Base-by-base conservation (phyloP, 345 rosid genomes). In the Brassica rapa region DNA sequence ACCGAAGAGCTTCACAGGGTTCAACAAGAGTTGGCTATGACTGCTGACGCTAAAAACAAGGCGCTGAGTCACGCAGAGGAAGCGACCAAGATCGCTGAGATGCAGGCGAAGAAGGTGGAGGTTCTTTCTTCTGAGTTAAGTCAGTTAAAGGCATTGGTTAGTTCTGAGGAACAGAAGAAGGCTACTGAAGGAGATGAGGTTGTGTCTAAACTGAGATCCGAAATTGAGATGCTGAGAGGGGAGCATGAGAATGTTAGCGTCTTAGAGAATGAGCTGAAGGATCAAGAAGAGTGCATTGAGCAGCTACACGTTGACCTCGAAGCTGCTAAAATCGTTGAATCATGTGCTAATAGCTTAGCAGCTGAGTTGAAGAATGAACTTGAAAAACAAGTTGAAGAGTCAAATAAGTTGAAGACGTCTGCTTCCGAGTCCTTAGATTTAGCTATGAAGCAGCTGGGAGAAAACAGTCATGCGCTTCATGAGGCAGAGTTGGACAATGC, bases 21-120 rank as follows among this genome's bases (percentile, higher is more conserved):
- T 69, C 90, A 89, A 83, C 91, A 90, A 61, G 98, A 94, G 67
- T 73, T 90, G 68, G 84, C 85, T 75, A 87, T 84, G 96, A 86
- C 88, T 6, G 83, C 84, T 41, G 98, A 91, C 77, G 90, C 96
- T 4, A 94, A 94, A 86, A 88, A 87, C 80, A 89, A 94, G 81
- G 97, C 97, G 6, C 62, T 94, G 78, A 84, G 74, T 81, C 96
- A 94, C 66, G 98, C 98, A 2, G 96, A 91, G 77, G 93, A 91
- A 80, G 98, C 96, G 0, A 89, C 96, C 5, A 94, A 88, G 89
- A 86, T 94, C 33, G 98, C 97, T 25, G 98, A 94, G 85, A 86
- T 86, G 71, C 94, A 91, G 69, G 91, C 82, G 0, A 91, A 91
- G 83, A 90, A 91, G 82, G 91, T 80, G 77, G 96, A 94, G 79